Conservation (phyloP, 345 rosid genomes). For the Populus alba region DNA sequence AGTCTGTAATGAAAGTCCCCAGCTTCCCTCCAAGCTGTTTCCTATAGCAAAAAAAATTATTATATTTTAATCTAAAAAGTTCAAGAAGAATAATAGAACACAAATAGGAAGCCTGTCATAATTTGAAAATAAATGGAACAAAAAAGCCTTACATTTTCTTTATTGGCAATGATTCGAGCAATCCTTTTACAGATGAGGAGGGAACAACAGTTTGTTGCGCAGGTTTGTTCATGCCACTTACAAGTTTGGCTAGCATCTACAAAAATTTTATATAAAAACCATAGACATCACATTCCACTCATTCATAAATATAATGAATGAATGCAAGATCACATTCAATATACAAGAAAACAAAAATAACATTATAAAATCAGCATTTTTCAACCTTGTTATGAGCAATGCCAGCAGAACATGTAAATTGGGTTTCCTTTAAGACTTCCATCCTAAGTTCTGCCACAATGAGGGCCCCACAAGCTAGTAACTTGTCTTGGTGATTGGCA, state of each 20-base stretch:
- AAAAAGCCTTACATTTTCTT: slow-evolving; percentile 69
- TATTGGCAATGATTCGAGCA: slow-evolving; percentile 75
- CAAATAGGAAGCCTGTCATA: background rate
- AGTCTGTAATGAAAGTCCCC: slow-evolving; percentile 69
- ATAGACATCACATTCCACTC: slow-evolving; percentile 1
- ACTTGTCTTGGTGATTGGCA: slow-evolving; percentile 76
- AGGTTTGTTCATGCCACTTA: slow-evolving; percentile 94
- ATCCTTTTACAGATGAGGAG: slow-evolving; percentile 57
- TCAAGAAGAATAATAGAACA: background rate
- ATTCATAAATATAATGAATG: background rate
- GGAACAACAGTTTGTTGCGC: slow-evolving; percentile 98
- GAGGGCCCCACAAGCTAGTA: slow-evolving; percentile 75
- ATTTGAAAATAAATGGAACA: too few relatives aligned
- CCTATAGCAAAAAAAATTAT: slow-evolving; percentile 46
- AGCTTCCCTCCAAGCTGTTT: slow-evolving; percentile 96
- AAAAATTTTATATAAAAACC: slow-evolving; percentile 8
- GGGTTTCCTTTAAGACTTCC: slow-evolving; percentile 72
- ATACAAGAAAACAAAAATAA: background rate
- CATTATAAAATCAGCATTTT: background rate
- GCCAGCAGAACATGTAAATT: slow-evolving; percentile 93
- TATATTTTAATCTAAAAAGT: background rate
- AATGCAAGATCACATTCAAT: background rate
- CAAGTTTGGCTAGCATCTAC: slow-evolving; percentile 94
- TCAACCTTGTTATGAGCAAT: slow-evolving; percentile 86
- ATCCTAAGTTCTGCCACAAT: slow-evolving; percentile 80